These are phyloP conservation scores for Cryptosporidium sp. DNA, from an alignment of 169 alveolate genomes.

Conservation along the genomic window DNA sequence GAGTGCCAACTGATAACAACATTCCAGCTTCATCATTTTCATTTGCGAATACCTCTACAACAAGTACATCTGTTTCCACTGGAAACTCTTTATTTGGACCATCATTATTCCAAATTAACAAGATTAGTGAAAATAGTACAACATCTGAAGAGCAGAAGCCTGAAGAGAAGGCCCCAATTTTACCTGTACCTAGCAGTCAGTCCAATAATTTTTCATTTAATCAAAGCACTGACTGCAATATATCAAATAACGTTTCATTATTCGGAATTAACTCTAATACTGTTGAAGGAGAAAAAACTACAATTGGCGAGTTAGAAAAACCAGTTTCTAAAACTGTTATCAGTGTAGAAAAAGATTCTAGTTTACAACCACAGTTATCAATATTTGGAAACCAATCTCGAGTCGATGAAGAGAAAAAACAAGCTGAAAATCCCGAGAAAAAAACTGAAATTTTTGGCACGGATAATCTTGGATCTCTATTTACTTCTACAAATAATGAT, in stretches of 20 bases:
- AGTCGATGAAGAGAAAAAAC: neutral
- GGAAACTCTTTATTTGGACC: constrained; percentile 4
- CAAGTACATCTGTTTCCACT: neutral
- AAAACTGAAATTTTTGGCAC: neutral
- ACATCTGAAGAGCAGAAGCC: neutral
- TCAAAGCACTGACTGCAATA: neutral
- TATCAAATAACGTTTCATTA: constrained; percentile 5
- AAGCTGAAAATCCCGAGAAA: neutral
- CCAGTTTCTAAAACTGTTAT: neutral
- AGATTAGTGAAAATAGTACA: neutral
- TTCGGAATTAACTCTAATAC: constrained; percentile 37
- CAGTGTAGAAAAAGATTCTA: neutral
- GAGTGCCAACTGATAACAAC: neutral
- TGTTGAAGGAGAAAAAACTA: neutral
- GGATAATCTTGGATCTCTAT: constrained; percentile 7
- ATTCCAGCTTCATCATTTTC: constrained; percentile 1
- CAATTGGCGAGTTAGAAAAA: neutral
- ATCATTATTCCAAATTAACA: neutral
- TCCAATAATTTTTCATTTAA: neutral
- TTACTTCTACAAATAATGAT: neutral
- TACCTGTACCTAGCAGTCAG: neutral
- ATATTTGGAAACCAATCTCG: neutral
- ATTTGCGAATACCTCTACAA: neutral
- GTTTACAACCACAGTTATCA: neutral
- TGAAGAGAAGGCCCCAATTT: neutral